Conservation (phyloP, 2,329 filamentous ascomycete species). For the Talaromyces sp. region DNA sequence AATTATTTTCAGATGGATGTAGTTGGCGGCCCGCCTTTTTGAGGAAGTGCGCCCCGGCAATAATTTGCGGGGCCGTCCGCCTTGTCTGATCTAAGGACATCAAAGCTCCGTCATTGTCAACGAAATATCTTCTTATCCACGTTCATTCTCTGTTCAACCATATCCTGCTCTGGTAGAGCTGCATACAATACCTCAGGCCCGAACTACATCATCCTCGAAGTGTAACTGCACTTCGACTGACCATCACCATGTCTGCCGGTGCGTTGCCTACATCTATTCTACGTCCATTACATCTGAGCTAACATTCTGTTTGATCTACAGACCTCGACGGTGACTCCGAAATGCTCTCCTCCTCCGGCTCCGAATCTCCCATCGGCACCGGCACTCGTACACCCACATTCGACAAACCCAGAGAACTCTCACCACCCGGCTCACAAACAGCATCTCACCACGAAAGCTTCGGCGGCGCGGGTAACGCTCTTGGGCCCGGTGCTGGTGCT, state of each 20-base stretch:
- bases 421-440: constrained; percentile 55
- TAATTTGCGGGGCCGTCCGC: background rate
- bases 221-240: background rate
- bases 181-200: too few relatives aligned
- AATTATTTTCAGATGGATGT: background rate
- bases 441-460: constrained; percentile 21
- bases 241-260: constrained; percentile 21
- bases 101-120: background rate
- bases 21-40: background rate
- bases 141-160: background rate
- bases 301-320: constrained; percentile 23
- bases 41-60: constrained; percentile 1
- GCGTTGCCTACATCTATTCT: background rate
- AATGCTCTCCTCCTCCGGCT: constrained; percentile 52
- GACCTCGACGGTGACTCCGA: constrained; percentile 57
- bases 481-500: constrained; percentile 1
- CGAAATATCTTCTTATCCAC: background rate
- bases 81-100: background rate
- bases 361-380: constrained; percentile 37
- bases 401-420: constrained; percentile 47
- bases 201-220: background rate
- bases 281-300: constrained; percentile 8
- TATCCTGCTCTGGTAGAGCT: background rate
- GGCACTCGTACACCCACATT: constrained; percentile 44
- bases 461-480: background rate